A percentile compares a stretch with the other conserved stretches of the same genome.
Evolutionary conservation across 257 asterid species (phyloP).

Genomic region (Penstemon davidsonii): DNA sequence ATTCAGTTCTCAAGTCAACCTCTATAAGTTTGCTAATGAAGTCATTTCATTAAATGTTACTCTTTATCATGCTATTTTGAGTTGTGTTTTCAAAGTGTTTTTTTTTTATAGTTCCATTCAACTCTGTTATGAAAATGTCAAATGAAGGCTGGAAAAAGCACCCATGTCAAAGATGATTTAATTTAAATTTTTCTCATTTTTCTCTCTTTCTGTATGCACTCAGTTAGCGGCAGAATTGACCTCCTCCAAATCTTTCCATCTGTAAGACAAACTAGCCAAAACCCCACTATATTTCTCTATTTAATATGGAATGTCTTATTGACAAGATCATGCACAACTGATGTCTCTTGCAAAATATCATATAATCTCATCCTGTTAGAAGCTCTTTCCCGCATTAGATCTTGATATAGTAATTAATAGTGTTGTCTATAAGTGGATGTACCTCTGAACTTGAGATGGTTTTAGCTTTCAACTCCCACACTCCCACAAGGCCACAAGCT

Average conservation of each 20-base stretch:
- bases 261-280: background rate
- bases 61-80: background rate
- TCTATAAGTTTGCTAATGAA: conserved; percentile 15
- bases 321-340: background rate
- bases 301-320: background rate
- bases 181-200: too few relatives aligned
- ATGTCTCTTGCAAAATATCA: background rate
- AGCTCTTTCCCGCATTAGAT: background rate
- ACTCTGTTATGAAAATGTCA: background rate
- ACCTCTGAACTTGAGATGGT: background rate
- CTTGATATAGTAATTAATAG: background rate
- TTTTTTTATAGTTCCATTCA: background rate
- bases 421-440: background rate
- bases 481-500: too few relatives aligned
- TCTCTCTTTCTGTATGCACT: background rate
- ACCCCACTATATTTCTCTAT: background rate
- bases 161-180: too few relatives aligned
- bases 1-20: conserved; percentile 19
- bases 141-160: background rate
- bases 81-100: background rate
- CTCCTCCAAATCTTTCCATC: background rate
- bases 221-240: background rate
- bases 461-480: background rate
- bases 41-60: conserved; percentile 16
- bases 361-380: background rate